phyloP scores from a whole-genome alignment of 2,329 filamentous ascomycete species.

The Leptographium radiaticola region DNA sequence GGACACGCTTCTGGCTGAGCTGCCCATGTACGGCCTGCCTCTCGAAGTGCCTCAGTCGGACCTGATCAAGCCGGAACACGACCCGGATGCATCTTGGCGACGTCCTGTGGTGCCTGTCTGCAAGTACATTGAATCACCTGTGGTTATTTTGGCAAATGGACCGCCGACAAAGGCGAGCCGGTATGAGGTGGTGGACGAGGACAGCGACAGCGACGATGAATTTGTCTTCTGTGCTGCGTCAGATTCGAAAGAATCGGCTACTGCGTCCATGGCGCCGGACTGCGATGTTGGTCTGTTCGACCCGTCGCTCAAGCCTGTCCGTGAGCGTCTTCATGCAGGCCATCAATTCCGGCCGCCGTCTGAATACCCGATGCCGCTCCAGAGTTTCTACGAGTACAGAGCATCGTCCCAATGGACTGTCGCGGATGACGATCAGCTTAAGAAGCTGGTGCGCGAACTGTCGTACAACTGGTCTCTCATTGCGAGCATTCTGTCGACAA shows the following conservation, averaged over 20 bases:
- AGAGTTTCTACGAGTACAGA: slow-evolving; percentile 80
- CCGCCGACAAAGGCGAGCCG: slow-evolving; percentile 66
- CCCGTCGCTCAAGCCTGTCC: slow-evolving; percentile 75
- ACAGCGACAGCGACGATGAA: slow-evolving; percentile 26
- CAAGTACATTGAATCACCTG: slow-evolving; percentile 72
- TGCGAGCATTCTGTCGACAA: slow-evolving; percentile 61
- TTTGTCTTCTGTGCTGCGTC: slow-evolving; percentile 19
- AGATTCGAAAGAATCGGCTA: neutral
- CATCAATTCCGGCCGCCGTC: slow-evolving; percentile 90
- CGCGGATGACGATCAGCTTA: slow-evolving; percentile 81
- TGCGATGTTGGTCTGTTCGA: slow-evolving; percentile 66
- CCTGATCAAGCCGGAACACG: slow-evolving; percentile 40
- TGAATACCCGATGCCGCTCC: slow-evolving; percentile 80
- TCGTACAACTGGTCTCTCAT: slow-evolving; percentile 98
- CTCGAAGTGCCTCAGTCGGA: slow-evolving; percentile 46
- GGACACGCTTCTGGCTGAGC: slow-evolving; percentile 64
- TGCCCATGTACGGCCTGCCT: slow-evolving; percentile 65
- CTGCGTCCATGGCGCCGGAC: neutral
- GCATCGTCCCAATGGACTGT: slow-evolving; percentile 83
- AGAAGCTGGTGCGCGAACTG: slow-evolving; percentile 74
- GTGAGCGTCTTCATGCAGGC: slow-evolving; percentile 78
- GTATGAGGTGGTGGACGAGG: slow-evolving; percentile 67
- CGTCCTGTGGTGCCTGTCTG: slow-evolving; percentile 71
- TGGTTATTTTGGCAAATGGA: slow-evolving; percentile 53
- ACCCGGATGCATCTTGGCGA: slow-evolving; percentile 61